phyloP scores from a whole-genome alignment of 148 eudicot species.

The Fallopia convolvulus region DNA sequence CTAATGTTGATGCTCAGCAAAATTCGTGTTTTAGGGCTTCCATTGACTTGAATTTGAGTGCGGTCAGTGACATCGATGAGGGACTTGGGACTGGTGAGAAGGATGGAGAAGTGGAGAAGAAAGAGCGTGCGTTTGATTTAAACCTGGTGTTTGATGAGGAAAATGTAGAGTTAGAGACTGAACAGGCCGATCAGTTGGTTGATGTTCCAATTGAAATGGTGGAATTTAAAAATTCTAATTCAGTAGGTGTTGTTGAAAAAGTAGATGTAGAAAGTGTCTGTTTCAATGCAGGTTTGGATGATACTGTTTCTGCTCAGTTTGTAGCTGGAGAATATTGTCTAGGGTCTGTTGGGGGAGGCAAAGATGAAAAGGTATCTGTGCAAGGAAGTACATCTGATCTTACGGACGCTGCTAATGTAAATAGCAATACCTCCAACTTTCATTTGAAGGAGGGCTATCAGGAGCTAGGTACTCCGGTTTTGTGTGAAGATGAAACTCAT shows the following conservation, averaged over 20 bases:
- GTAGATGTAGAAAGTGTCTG: conserved; percentile 14
- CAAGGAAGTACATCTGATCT: background rate
- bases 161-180: conserved; percentile 17
- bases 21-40: conserved; percentile 15
- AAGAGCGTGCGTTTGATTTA: conserved; percentile 56
- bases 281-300: conserved; percentile 13
- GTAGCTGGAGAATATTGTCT: conserved; percentile 9
- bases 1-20: conserved; percentile 14
- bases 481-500: conserved; percentile 24
- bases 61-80: conserved; percentile 13
- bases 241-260: background rate
- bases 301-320: conserved; percentile 3
- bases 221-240: background rate
- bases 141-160: conserved; percentile 55
- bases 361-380: conserved; percentile 11
- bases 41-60: conserved; percentile 68
- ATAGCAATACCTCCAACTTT: conserved; percentile 16
- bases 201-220: conserved; percentile 13
- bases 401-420: conserved; percentile 20
- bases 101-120: conserved; percentile 22
- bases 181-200: conserved; percentile 15
- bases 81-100: conserved; percentile 29
- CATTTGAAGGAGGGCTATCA: conserved; percentile 20
- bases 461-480: conserved; percentile 20
- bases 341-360: conserved; percentile 21